A percentile compares a stretch with the other conserved stretches of the same genome.
phyloP scores from a whole-genome alignment of 345 rosid species.

The Gossypium thurberi region DNA sequence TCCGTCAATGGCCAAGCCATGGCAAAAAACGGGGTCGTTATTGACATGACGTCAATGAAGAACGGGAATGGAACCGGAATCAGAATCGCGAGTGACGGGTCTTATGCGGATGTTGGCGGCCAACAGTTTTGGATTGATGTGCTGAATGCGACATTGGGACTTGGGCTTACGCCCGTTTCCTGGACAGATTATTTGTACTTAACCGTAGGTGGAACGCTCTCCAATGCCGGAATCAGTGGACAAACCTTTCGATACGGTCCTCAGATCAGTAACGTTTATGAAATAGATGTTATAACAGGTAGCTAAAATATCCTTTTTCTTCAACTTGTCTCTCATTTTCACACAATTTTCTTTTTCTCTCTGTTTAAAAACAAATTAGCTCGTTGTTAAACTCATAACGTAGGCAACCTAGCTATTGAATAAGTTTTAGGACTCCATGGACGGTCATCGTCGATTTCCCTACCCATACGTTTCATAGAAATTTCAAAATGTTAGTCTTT shows the following conservation, averaged over 20 bases:
- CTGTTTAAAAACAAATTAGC: constrained; percentile 2
- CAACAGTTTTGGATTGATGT: constrained; percentile 83
- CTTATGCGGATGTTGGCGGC: constrained; percentile 69
- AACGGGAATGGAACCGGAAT: constrained; percentile 23
- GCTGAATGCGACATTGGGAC: constrained; percentile 31
- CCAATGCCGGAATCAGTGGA: constrained; percentile 95
- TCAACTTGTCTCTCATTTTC: not conserved
- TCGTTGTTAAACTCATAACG: not conserved
- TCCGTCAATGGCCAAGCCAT: constrained; percentile 73
- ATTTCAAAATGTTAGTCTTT: not conserved
- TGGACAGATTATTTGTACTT: constrained; percentile 89
- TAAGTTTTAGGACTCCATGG: not conserved
- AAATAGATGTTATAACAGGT: constrained; percentile 89
- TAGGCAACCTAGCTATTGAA: not conserved
- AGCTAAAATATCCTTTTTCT: constrained; percentile 11
- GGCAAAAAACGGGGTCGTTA: constrained; percentile 57
- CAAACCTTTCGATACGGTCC: constrained; percentile 84
- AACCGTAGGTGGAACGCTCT: constrained; percentile 87
- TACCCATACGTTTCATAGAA: not conserved
- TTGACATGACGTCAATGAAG: constrained; percentile 55
- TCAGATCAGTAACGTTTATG: constrained; percentile 81
- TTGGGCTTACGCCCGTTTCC: constrained; percentile 65
- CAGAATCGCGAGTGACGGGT: constrained; percentile 17
- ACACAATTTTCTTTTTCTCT: not conserved
- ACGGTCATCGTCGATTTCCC: not conserved